Conservation (phyloP, 805 yeast genomes). For the Spathaspora gorwiae region DNA sequence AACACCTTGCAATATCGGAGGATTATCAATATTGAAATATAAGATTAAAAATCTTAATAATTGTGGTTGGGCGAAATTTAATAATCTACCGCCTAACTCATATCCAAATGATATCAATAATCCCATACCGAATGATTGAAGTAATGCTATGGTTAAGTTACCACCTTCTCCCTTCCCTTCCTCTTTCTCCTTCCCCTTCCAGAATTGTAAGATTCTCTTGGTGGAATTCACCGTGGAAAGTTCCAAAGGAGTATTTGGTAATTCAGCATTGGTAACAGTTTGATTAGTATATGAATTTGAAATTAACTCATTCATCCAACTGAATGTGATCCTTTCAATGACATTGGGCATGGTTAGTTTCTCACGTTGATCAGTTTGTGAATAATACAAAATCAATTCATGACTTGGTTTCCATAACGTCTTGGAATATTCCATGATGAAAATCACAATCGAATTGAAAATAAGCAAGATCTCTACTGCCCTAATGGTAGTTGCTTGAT, state of each 20-base stretch:
- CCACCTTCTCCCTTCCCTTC: neutral
- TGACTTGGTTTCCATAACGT: slow-evolving; percentile 35
- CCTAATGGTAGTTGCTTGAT: neutral
- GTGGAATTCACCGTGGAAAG: slow-evolving; percentile 19
- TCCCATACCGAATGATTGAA: slow-evolving; percentile 22
- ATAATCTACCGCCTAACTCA: slow-evolving; percentile 19
- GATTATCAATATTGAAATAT: slow-evolving; percentile 42
- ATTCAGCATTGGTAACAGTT: slow-evolving; percentile 29
- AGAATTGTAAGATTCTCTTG: slow-evolving; percentile 11
- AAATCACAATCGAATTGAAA: slow-evolving; percentile 25
- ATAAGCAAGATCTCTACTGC: slow-evolving; percentile 23
- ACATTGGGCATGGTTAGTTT: slow-evolving; percentile 22
- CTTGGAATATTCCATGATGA: slow-evolving; percentile 34
- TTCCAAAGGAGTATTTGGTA: slow-evolving; percentile 25
- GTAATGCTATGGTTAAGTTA: slow-evolving; percentile 15
- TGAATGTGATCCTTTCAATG: slow-evolving; percentile 38
- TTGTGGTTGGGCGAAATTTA: slow-evolving; percentile 79
- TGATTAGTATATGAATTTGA: slow-evolving; percentile 33
- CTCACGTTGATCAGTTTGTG: slow-evolving; percentile 12
- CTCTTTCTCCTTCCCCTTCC: slow-evolving; percentile 7
- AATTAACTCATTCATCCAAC: slow-evolving; percentile 47
- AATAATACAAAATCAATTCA: slow-evolving; percentile 28
- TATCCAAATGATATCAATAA: slow-evolving; percentile 18
- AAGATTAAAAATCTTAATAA: slow-evolving; percentile 61
- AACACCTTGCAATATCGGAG: too few relatives aligned